Percentiles rank a stretch among this genome's conserved stretches.
Evolutionary conservation across 192 early-diverging fungal species (phyloP).

Genomic region (Mortierella claussenii): DNA sequence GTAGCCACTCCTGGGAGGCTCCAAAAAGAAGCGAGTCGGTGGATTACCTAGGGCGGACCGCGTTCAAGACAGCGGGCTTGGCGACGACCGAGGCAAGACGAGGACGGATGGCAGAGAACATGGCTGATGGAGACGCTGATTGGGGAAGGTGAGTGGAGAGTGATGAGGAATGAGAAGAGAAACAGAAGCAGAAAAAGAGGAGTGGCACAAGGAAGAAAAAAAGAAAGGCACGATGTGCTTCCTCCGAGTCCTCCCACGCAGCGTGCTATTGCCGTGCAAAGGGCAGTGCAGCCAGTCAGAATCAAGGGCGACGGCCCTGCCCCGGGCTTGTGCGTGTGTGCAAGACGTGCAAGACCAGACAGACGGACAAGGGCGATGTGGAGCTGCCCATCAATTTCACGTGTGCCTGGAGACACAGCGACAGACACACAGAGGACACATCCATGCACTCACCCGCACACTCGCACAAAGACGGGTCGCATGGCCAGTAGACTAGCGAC

Average conservation of each 20-base stretch:
- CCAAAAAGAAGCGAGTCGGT: not conserved
- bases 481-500: too few relatives aligned
- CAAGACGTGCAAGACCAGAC: too few relatives aligned
- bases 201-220: not conserved
- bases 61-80: conserved; percentile 39
- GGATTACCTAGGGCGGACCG: conserved; percentile 41
- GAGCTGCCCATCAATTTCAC: too few relatives aligned
- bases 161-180: conserved; percentile 5
- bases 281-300: conserved; percentile 26
- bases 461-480: too few relatives aligned
- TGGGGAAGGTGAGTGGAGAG: conserved; percentile 4
- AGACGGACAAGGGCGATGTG: too few relatives aligned
- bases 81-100: conserved; percentile 37
- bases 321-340: not conserved
- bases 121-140: conserved; percentile 1
- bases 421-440: too few relatives aligned
- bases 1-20: too few relatives aligned
- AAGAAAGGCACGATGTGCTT: not conserved
- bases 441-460: too few relatives aligned
- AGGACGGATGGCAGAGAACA: conserved; percentile 50
- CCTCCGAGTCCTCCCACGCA: not conserved
- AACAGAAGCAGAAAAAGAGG: not conserved
- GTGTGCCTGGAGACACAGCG: too few relatives aligned
- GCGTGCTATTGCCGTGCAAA: too few relatives aligned
- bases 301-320: conserved; percentile 14